Evolutionary conservation across 805 yeast genomes (phyloP), one percentile per base, ranked within the genome.

Genomic region (Metschnikowia amazonensis): DNA sequence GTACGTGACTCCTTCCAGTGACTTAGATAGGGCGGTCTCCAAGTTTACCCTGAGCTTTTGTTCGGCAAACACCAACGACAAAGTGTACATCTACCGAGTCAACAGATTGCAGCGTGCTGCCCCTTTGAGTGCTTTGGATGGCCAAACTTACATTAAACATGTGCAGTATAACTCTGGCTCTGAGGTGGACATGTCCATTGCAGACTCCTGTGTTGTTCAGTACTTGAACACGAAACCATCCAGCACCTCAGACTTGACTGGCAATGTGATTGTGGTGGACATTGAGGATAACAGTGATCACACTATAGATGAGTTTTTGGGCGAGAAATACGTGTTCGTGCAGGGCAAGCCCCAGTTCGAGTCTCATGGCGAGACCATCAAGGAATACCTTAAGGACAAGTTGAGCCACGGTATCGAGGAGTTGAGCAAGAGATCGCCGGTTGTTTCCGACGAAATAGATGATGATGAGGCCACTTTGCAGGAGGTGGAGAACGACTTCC

Each of bases 301-400:
- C 36, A 23, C 49, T n/a, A 46, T 59, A 21, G 60, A 45, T 17
- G 63, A 60, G 43, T 54, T 58, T 36, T 45, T 57, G 49, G 34
- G 36, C 31, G 43, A 42, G 17, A 21, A 32, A 36, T 28, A 44
- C 45, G 54, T 48, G 20, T 50, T 65, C 25, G 60, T 66, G 27
- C 70, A 66, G 50, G 65, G 65, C 5, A 60, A 56, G 46, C 71
- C 71, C 9, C 48, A 56, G 17, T 63, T 64, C 52, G 57, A 53
- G 17, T 46, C 60, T 33, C 56, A 45, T 28, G 48, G 58, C 17
- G 58, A 56, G 23, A 50, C 49, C 39, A 33, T 63, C 46, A 58
- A 60, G 48, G 56, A 59, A 36, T 56, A 50, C 42, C 46, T 62
- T 32, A 60, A 59, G 28, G 65, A 58, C 36, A 51, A 59, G 47